These are phyloP conservation scores for Colletotrichum tropicicola DNA, from an alignment of 2,329 filamentous ascomycete species.

Conservation along the genomic window DNA sequence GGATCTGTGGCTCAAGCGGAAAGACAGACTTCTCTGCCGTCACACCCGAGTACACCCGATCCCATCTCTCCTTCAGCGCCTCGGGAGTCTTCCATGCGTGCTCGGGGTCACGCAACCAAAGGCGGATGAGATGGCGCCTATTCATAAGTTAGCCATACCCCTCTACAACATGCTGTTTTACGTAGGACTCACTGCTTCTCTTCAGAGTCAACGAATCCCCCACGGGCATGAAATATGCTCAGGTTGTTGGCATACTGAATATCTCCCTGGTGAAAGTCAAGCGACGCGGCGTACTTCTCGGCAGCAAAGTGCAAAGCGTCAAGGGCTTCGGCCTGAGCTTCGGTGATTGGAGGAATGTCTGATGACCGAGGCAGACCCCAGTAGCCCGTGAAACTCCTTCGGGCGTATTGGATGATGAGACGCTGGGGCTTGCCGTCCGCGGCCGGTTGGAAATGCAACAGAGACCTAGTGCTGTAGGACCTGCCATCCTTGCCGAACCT, in stretches of 20 bases:
- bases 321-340: constrained; percentile 61
- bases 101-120: constrained; percentile 60
- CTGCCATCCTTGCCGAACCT: constrained; percentile 61
- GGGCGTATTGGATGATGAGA: constrained; percentile 67
- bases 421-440: constrained; percentile 56
- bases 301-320: constrained; percentile 60
- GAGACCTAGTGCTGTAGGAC: constrained; percentile 57
- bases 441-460: constrained; percentile 64
- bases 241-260: constrained; percentile 66
- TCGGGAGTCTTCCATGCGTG: constrained; percentile 58
- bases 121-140: constrained; percentile 56
- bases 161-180: neutral
- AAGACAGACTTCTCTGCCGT: constrained; percentile 62
- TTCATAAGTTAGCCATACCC: constrained; percentile 39
- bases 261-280: constrained; percentile 59
- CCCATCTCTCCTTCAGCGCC: constrained; percentile 57
- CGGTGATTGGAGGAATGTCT: constrained; percentile 64
- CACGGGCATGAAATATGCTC: constrained; percentile 61
- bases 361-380: constrained; percentile 60
- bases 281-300: constrained; percentile 53
- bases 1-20: constrained; percentile 58
- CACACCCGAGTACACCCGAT: constrained; percentile 61
- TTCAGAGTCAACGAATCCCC: constrained; percentile 54
- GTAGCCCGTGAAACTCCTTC: constrained; percentile 67
- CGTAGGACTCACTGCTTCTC: constrained; percentile 50